A percentile compares a stretch with the other conserved stretches of the same genome.
Evolutionary conservation across 371 early-diverging fungal species (phyloP).

Genomic region (Nematocida ironsii): DNA sequence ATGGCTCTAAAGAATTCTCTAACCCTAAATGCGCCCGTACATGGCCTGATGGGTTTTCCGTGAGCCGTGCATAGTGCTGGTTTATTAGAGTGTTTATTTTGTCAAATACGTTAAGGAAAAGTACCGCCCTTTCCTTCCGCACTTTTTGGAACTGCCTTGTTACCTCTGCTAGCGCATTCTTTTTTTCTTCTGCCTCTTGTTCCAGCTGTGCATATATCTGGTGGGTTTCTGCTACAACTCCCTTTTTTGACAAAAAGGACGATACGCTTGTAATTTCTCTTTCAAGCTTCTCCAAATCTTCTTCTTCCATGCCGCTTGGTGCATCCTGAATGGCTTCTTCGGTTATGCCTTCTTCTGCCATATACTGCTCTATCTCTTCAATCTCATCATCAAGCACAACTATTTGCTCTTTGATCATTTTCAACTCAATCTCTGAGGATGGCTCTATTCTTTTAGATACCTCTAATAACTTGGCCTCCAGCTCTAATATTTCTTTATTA

Average conservation of each 20-base stretch:
- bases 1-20: slow-evolving; percentile 90
- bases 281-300: slow-evolving; percentile 31
- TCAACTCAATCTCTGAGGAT: slow-evolving; percentile 38
- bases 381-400: slow-evolving; percentile 17
- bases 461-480: slow-evolving; percentile 20
- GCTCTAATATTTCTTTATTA: slow-evolving; percentile 17
- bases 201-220: slow-evolving; percentile 4
- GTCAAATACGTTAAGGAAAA: slow-evolving; percentile 81
- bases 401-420: slow-evolving; percentile 41
- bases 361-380: slow-evolving; percentile 57
- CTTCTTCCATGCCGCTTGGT: slow-evolving; percentile 1
- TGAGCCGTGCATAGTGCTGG: slow-evolving; percentile 86
- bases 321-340: not conserved
- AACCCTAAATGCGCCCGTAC: slow-evolving; percentile 77
- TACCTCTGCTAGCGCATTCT: slow-evolving; percentile 4
- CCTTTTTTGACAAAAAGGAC: slow-evolving; percentile 11
- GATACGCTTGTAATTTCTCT: slow-evolving; percentile 36
- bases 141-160: slow-evolving; percentile 74
- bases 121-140: slow-evolving; percentile 76
- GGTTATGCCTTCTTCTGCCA: slow-evolving; percentile 47
- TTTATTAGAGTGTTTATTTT: slow-evolving; percentile 83
- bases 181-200: slow-evolving; percentile 27
- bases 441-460: slow-evolving; percentile 25
- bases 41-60: slow-evolving; percentile 74
- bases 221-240: slow-evolving; percentile 5